A percentile compares a stretch with the other conserved stretches of the same genome.
Evolutionary conservation across 805 yeast species (phyloP).

Genomic region (Teunomyces cretensis): DNA sequence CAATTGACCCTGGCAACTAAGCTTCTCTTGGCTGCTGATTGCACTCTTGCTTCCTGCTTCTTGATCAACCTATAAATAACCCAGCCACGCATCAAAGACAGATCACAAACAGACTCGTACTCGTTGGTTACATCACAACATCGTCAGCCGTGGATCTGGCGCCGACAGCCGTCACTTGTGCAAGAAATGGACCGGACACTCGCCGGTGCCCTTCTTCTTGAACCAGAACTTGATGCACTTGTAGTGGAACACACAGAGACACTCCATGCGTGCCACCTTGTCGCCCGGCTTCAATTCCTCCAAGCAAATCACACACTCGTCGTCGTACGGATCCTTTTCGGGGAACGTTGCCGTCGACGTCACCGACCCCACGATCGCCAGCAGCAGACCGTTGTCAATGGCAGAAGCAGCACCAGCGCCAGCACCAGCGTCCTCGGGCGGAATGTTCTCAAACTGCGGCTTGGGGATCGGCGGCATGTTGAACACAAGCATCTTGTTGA

Average conservation of each 20-base stretch:
- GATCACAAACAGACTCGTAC: too few species aligned
- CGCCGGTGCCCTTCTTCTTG: conserved; percentile 76
- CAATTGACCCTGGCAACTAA: too few species aligned
- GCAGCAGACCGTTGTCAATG: conserved; percentile 3
- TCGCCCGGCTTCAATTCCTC: conserved; percentile 87
- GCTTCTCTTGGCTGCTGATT: too few species aligned
- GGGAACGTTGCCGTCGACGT: conserved; percentile 19
- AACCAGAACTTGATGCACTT: conserved; percentile 92
- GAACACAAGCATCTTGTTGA: conserved; percentile 86
- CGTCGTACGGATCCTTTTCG: conserved; percentile 39
- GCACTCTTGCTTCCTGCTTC: too few species aligned
- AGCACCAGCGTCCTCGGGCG: conserved; percentile 11
- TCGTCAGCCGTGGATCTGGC: too few species aligned
- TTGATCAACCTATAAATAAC: too few species aligned
- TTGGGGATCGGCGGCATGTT: conserved; percentile 49
- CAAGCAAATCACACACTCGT: conserved; percentile 91
- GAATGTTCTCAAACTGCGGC: conserved; percentile 32
- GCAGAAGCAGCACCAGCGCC: too few species aligned
- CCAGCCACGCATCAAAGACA: too few species aligned
- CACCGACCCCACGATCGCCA: conserved; percentile 19
- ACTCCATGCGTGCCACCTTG: conserved; percentile 87
- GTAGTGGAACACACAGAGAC: conserved; percentile 92
- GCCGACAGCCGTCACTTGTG: too few species aligned
- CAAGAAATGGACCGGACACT: conserved; percentile 76
- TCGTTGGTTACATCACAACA: too few species aligned